A percentile compares a stretch with the other conserved stretches of the same genome.
Evolutionary conservation across 192 early-diverging fungal genomes (phyloP).

Genomic region (Haplosporangium gracile): DNA sequence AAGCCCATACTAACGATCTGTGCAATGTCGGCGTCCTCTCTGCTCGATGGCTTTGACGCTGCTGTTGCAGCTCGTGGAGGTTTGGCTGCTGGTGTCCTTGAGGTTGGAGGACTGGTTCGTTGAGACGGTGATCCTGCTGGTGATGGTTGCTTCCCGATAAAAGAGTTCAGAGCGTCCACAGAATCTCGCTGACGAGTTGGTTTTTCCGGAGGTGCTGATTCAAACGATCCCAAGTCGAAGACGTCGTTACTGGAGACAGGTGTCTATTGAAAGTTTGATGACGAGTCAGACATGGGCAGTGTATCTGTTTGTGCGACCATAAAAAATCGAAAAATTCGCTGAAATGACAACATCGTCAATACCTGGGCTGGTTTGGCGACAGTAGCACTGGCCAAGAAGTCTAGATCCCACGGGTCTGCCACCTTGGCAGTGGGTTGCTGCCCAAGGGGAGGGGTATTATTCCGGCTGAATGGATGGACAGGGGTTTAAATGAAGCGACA

Average conservation of each 20-base stretch:
- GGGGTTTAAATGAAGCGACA: background rate
- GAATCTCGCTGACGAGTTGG: constrained; percentile 33
- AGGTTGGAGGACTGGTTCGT: constrained; percentile 18
- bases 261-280: constrained; percentile 9
- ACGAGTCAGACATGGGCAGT: background rate
- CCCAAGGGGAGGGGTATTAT: constrained; percentile 47
- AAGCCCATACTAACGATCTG: constrained; percentile 89
- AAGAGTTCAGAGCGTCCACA: constrained; percentile 37
- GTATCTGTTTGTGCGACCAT: background rate
- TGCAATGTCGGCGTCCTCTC: constrained; percentile 69
- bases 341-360: background rate
- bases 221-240: constrained; percentile 48
- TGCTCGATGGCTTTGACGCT: constrained; percentile 5
- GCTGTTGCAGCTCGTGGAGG: background rate
- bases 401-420: constrained; percentile 48
- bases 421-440: constrained; percentile 19
- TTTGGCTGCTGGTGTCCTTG: constrained; percentile 16
- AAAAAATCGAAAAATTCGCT: background rate
- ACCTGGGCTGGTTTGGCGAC: constrained; percentile 31
- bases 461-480: constrained; percentile 14
- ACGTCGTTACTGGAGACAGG: constrained; percentile 26
- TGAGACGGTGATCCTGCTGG: constrained; percentile 14
- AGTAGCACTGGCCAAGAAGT: constrained; percentile 49
- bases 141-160: constrained; percentile 46
- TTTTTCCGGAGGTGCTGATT: constrained; percentile 35